These are phyloP conservation scores for Penicillium lagena DNA, from an alignment of 495 filamentous ascomycete species.

Conservation along the genomic window DNA sequence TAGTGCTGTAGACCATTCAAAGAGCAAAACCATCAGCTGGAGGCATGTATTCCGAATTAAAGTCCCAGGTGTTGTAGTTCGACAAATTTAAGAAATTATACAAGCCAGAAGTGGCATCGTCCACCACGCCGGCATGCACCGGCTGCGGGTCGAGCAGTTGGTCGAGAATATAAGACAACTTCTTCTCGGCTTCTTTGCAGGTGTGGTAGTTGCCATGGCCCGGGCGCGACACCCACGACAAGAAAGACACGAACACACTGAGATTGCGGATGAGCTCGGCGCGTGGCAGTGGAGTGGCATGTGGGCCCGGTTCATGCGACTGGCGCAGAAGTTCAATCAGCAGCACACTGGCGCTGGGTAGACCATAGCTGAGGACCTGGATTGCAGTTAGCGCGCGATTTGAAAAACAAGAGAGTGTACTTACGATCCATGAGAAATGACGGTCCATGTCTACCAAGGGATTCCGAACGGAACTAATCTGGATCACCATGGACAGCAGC, in stretches of 20 bases:
- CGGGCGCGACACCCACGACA: slow-evolving; percentile 48
- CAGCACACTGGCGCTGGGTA: slow-evolving; percentile 53
- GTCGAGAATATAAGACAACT: slow-evolving; percentile 36
- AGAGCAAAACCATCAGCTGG: slow-evolving; percentile 15
- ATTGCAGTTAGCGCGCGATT: slow-evolving; percentile 5
- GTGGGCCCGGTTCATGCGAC: slow-evolving; percentile 33
- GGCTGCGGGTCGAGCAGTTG: slow-evolving; percentile 34
- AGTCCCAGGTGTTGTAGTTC: slow-evolving; percentile 30
- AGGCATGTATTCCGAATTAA: slow-evolving; percentile 26
- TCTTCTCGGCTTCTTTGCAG: slow-evolving; percentile 42
- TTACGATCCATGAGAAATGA: slow-evolving; percentile 52
- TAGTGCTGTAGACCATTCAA: slow-evolving; percentile 4
- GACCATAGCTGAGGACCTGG: slow-evolving; percentile 46
- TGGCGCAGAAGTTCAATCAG: slow-evolving; percentile 57
- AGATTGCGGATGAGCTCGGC: slow-evolving; percentile 59
- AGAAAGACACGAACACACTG: slow-evolving; percentile 53
- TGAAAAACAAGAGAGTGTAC: slow-evolving; percentile 8
- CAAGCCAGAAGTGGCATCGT: slow-evolving; percentile 27
- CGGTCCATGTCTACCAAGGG: slow-evolving; percentile 40
- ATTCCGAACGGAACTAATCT: slow-evolving; percentile 41
- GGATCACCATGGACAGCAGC: slow-evolving; percentile 40
- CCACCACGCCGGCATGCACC: slow-evolving; percentile 19
- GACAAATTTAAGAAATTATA: slow-evolving; percentile 35
- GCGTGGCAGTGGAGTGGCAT: slow-evolving; percentile 38
- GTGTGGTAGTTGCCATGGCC: slow-evolving; percentile 47